phyloP scores from a whole-genome alignment of 73 alveolate genomes.

The Tetrahymena borealis region DNA sequence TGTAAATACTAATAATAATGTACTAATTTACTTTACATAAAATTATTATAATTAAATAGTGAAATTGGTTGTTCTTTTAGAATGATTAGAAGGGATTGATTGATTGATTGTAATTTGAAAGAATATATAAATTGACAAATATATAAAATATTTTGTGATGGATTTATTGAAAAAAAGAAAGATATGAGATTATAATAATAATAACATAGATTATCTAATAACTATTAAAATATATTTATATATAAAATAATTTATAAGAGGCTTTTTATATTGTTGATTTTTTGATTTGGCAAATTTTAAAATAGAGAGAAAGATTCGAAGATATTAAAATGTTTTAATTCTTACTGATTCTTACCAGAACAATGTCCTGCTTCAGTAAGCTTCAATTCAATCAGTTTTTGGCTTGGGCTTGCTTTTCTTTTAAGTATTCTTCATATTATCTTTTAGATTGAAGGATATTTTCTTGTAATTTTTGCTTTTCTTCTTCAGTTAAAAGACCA shows the following conservation, averaged over 20 bases:
- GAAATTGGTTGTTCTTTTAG: too few species aligned
- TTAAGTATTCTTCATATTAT: not conserved
- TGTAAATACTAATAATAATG: too few species aligned
- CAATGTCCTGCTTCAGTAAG: not conserved
- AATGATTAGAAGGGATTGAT: too few species aligned
- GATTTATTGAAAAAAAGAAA: not conserved
- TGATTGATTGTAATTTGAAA: too few species aligned
- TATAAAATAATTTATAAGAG: not conserved
- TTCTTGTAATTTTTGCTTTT: not conserved
- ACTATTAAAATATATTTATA: not conserved
- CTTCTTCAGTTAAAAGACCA: not conserved
- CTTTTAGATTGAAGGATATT: not conserved
- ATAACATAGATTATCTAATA: not conserved
- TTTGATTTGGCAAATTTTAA: not conserved
- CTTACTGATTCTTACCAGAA: not conserved
- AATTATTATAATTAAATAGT: too few species aligned
- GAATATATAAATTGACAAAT: too few species aligned
- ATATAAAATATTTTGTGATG: too few species aligned
- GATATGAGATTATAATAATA: not conserved
- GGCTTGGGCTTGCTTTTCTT: not conserved
- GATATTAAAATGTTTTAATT: not conserved
- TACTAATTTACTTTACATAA: too few species aligned
- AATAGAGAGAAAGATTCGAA: not conserved
- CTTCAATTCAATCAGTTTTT: not conserved
- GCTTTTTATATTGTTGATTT: not conserved